Percentiles rank a stretch among this genome's conserved stretches.
Conservation (phyloP, 176 grass and related monocot species). For the Musa schizocarpa region DNA sequence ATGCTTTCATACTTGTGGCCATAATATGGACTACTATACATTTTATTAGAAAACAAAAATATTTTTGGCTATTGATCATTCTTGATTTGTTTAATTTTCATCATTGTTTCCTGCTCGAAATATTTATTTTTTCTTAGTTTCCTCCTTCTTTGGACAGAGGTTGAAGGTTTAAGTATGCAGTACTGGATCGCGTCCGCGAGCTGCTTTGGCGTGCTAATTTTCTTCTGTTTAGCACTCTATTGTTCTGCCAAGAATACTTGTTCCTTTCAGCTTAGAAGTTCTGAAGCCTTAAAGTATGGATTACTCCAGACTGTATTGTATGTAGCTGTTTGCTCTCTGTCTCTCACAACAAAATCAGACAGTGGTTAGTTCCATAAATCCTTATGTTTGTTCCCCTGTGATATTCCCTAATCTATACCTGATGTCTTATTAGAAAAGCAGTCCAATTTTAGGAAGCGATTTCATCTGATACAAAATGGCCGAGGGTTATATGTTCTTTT, state of each 20-base stretch:
- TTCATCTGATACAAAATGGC: slow-evolving; percentile 4
- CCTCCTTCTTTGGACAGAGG: slow-evolving; percentile 36
- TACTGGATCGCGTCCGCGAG: slow-evolving; percentile 65
- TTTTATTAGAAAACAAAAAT: background rate
- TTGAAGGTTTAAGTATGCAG: slow-evolving; percentile 60
- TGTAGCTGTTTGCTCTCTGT: slow-evolving; percentile 26
- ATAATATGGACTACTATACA: background rate
- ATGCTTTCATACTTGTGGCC: background rate
- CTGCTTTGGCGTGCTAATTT: slow-evolving; percentile 59
- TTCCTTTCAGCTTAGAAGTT: slow-evolving; percentile 16
- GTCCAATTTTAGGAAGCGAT: slow-evolving; percentile 5
- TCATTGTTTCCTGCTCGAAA: background rate
- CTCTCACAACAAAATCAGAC: slow-evolving; percentile 38
- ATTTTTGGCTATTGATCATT: background rate
- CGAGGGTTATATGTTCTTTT: slow-evolving; percentile 3
- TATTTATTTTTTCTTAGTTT: slow-evolving; percentile 3
- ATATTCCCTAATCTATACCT: background rate
- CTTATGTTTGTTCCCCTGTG: background rate
- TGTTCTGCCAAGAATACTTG: slow-evolving; percentile 25
- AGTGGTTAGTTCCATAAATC: slow-evolving; percentile 34
- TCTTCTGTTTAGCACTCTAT: slow-evolving; percentile 48
- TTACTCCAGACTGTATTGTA: slow-evolving; percentile 31
- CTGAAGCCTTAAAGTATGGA: slow-evolving; percentile 30
- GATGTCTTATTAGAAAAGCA: background rate
- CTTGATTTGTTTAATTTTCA: background rate